Percentiles rank a stretch among this genome's conserved stretches.
Evolutionary conservation across 306 rosid species (phyloP).

Genomic region (Datisca glomerata): DNA sequence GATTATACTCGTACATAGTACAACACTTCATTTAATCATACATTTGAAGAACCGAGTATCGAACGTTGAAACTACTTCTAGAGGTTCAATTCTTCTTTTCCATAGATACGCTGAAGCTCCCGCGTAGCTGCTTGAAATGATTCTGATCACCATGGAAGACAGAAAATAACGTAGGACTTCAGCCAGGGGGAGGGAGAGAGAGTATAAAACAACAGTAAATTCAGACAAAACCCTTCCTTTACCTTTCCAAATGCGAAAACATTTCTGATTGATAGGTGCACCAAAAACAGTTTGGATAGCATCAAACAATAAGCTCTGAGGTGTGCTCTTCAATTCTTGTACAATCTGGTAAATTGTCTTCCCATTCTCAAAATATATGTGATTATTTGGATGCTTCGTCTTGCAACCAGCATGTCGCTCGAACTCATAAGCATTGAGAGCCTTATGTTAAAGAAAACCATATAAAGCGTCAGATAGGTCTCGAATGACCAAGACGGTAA

Average conservation of each 20-base stretch:
- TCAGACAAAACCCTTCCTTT: conserved; percentile 2
- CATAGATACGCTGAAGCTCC: conserved; percentile 89
- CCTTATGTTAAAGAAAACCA: conserved; percentile 22
- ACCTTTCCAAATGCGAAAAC: conserved; percentile 80
- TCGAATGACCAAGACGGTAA: neutral
- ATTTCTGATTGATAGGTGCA: conserved; percentile 73
- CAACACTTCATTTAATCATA: conserved; percentile 13
- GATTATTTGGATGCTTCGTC: conserved; percentile 84
- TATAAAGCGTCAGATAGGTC: conserved; percentile 1
- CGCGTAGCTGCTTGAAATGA: conserved; percentile 86
- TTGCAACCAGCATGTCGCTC: conserved; percentile 84
- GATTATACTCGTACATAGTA: too few species aligned
- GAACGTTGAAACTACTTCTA: conserved; percentile 9
- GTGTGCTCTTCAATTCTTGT: conserved; percentile 76
- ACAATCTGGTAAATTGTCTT: conserved; percentile 78
- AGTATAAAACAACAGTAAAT: neutral
- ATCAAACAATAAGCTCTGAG: conserved; percentile 62
- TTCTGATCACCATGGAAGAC: too few species aligned
- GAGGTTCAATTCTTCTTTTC: conserved; percentile 54
- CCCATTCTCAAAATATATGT: conserved; percentile 73
- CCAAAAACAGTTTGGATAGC: conserved; percentile 70
- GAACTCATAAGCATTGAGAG: conserved; percentile 70
- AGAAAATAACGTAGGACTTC: too few species aligned
- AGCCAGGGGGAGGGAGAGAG: neutral
- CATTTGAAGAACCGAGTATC: conserved; percentile 11